Evolutionary conservation across 2,329 filamentous ascomycete genomes (phyloP).

Genomic region (Aureobasidium mangrovei): DNA sequence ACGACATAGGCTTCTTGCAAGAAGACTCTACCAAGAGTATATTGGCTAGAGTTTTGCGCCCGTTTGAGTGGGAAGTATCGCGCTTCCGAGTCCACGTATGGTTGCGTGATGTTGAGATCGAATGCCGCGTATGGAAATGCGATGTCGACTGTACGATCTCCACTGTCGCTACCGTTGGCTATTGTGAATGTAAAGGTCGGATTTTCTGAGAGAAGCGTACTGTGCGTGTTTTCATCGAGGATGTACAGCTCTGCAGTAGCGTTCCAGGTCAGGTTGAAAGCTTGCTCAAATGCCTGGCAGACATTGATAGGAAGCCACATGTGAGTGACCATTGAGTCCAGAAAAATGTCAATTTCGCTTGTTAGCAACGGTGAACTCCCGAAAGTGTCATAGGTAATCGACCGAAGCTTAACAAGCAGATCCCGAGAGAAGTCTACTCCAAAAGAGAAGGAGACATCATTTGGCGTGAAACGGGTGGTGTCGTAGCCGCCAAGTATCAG

Average conservation of each 20-base stretch:
- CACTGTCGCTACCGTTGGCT: background rate
- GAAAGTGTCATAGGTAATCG: constrained; percentile 19
- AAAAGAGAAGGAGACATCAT: constrained; percentile 26
- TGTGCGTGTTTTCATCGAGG: constrained; percentile 31
- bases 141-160: constrained; percentile 16
- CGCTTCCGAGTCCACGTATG: constrained; percentile 14
- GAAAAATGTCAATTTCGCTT: constrained; percentile 20
- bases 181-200: constrained; percentile 31
- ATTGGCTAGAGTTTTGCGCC: constrained; percentile 20
- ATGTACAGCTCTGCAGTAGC: constrained; percentile 30
- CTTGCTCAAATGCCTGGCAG: constrained; percentile 32
- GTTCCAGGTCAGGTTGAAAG: constrained; percentile 34
- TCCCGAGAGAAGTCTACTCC: constrained; percentile 19
- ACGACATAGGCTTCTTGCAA: constrained; percentile 25
- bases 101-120: constrained; percentile 21
- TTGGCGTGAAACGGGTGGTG: constrained; percentile 27
- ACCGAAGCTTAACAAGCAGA: constrained; percentile 20
- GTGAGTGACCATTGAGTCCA: constrained; percentile 35
- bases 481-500: constrained; percentile 37
- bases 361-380: constrained; percentile 21
- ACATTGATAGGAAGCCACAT: constrained; percentile 32
- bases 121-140: constrained; percentile 25
- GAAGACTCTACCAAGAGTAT: constrained; percentile 22
- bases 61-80: constrained; percentile 17
- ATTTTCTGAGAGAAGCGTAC: constrained; percentile 25